A percentile compares a stretch with the other conserved stretches of the same genome.
Evolutionary conservation across 352 stramenopile species (phyloP).

Genomic region (Phytophthora uliginosa): DNA sequence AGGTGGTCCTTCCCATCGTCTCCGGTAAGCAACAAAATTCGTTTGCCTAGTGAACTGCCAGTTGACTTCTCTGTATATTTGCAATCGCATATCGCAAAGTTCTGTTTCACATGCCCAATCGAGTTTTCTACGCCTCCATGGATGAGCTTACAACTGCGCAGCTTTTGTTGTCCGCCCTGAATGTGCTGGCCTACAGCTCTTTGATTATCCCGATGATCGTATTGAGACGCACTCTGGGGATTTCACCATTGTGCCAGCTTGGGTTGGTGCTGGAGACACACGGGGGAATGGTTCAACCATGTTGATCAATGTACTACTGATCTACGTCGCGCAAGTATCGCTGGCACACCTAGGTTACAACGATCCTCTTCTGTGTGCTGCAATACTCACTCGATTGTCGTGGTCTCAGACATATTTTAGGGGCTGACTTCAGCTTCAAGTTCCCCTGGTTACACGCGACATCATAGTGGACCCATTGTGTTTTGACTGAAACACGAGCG

Average conservation of each 20-base stretch:
- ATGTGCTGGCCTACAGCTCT: conserved; percentile 16
- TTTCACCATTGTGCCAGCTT: conserved; percentile 29
- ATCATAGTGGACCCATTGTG: too few relatives aligned
- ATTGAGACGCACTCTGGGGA: conserved; percentile 9
- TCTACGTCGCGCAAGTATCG: conserved; percentile 37
- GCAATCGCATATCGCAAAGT: not conserved
- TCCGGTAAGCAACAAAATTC: not conserved
- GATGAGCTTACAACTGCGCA: not conserved
- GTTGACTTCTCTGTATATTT: not conserved
- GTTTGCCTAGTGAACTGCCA: not conserved
- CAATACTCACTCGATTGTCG: too few relatives aligned
- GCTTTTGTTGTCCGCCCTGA: not conserved
- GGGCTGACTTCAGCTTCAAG: conserved; percentile 24
- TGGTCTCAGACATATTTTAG: not conserved
- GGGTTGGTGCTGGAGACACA: conserved; percentile 36
- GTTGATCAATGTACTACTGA: conserved; percentile 19
- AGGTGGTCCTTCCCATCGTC: not conserved
- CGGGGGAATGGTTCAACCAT: conserved; percentile 28
- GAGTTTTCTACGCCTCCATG: conserved; percentile 19
- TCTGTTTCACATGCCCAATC: conserved; percentile 26
- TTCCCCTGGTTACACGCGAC: conserved; percentile 1
- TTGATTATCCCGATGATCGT: conserved; percentile 3
- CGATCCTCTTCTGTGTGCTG: not conserved
- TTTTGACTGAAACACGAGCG: too few relatives aligned
- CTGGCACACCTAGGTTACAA: conserved; percentile 27